Percentiles rank a stretch among this genome's conserved stretches.
phyloP scores from a whole-genome alignment of 2,329 filamentous ascomycete genomes.

The Aspergillus novoparasiticus region DNA sequence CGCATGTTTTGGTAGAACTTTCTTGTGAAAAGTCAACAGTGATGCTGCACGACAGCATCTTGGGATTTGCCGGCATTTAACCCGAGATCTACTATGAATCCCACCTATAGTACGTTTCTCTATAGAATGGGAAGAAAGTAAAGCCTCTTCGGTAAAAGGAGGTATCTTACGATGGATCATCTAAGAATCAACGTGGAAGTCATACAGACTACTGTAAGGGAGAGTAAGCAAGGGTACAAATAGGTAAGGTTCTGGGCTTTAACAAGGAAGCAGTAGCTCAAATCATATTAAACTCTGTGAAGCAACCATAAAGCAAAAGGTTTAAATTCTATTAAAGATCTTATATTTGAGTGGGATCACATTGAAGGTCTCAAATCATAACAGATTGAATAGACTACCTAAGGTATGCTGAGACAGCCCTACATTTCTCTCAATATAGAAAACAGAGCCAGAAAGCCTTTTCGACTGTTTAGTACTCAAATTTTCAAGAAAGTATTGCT shows the following conservation, averaged over 20 bases:
- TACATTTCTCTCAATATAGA: background rate
- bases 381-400: background rate
- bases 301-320: background rate
- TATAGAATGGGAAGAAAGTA: background rate
- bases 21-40: background rate
- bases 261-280: background rate
- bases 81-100: background rate
- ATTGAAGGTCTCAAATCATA: background rate
- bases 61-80: background rate
- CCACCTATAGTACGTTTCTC: background rate
- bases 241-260: background rate
- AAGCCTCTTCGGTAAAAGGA: background rate
- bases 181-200: background rate
- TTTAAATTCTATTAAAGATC: background rate
- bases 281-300: background rate
- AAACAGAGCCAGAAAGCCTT: background rate
- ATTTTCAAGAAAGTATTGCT: background rate
- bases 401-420: background rate
- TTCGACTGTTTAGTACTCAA: background rate
- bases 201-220: background rate
- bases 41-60: background rate
- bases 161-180: background rate
- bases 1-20: background rate
- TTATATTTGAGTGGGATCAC: background rate
- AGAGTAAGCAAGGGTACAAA: background rate